These are phyloP conservation scores for Pelargonium cotyledonis DNA, from an alignment of 441 rosid species.

Conservation along the genomic window DNA sequence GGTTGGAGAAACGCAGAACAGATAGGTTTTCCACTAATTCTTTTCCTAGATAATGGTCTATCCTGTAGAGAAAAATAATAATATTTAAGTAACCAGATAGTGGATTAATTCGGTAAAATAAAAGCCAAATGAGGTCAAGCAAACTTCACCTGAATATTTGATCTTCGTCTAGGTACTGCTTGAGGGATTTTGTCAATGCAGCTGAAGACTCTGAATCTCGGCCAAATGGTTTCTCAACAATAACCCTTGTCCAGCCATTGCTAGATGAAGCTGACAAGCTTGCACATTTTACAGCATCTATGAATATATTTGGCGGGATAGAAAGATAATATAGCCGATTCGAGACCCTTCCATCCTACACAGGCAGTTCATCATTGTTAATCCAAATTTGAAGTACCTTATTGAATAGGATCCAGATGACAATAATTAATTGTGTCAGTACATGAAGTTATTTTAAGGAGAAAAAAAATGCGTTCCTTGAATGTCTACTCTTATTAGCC, in stretches of 20 bases:
- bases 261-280: conserved; percentile 58
- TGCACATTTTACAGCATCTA: conserved; percentile 74
- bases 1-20: conserved; percentile 89
- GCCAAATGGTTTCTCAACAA: conserved; percentile 93
- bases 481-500: too few relatives aligned
- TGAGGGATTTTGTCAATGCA: conserved; percentile 64
- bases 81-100: not conserved
- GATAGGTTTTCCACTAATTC: conserved; percentile 89
- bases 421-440: too few relatives aligned
- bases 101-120: not conserved
- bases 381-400: not conserved
- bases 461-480: too few relatives aligned
- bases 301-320: conserved; percentile 77
- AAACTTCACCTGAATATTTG: conserved; percentile 75
- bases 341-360: conserved; percentile 58
- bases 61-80: conserved; percentile 33
- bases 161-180: conserved; percentile 69
- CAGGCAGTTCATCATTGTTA: conserved; percentile 11
- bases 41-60: conserved; percentile 90
- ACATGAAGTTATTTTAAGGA: too few relatives aligned
- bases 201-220: conserved; percentile 78
- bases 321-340: conserved; percentile 83
- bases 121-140: too few relatives aligned
- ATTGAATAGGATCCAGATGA: too few relatives aligned
- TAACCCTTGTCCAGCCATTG: conserved; percentile 85